Evolutionary conservation across 2,329 filamentous ascomycete species (phyloP).

Genomic region (Trichoderma sp.): DNA sequence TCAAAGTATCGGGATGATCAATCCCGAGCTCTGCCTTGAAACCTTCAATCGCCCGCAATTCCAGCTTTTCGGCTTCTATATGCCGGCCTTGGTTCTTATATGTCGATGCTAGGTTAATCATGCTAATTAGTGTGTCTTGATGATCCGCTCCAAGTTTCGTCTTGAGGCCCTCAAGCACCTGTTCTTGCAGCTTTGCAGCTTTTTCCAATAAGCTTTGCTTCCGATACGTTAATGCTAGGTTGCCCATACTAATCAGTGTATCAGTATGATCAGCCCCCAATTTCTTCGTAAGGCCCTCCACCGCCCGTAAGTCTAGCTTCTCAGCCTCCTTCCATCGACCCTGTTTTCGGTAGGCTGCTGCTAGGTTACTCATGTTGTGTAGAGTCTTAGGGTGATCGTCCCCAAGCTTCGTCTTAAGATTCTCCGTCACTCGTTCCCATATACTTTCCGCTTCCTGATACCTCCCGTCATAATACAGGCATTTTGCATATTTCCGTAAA

Average conservation of each 20-base stretch:
- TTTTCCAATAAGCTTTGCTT: neutral
- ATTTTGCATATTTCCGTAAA: neutral
- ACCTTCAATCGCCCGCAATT: neutral
- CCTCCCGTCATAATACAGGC: neutral
- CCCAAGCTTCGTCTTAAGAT: neutral
- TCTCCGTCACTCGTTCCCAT: neutral
- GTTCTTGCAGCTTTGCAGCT: neutral
- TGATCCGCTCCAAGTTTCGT: neutral
- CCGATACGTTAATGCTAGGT: neutral
- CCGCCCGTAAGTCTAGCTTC: neutral
- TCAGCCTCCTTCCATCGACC: neutral
- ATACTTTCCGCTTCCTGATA: neutral
- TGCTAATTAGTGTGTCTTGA: neutral
- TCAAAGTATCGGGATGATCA: neutral
- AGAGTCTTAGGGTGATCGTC: neutral
- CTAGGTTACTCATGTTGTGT: neutral
- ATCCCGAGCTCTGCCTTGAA: neutral
- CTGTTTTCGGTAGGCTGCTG: neutral
- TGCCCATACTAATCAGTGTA: neutral
- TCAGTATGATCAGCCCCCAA: neutral
- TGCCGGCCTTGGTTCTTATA: neutral
- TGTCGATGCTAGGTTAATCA: neutral
- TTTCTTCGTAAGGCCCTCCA: neutral
- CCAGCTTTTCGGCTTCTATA: neutral
- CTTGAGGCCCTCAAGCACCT: neutral